Evolutionary conservation across 2,329 filamentous ascomycete genomes (phyloP).

Genomic region (Ascosphaera pollenicola): DNA sequence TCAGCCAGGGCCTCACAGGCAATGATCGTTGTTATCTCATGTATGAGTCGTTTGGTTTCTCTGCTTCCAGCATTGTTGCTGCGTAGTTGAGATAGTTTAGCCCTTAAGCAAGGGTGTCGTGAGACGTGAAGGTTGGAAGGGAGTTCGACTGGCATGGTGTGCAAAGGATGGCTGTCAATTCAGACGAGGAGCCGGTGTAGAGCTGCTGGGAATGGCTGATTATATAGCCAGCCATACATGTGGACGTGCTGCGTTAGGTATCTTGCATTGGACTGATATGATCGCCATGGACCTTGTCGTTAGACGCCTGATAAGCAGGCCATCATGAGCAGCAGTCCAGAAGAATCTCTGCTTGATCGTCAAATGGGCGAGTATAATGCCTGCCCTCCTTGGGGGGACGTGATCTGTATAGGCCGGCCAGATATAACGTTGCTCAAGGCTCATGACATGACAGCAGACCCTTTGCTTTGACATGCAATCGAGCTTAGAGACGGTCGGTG

Average conservation of each 20-base stretch:
- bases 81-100: constrained; percentile 77
- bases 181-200: neutral
- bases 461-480: too few species aligned
- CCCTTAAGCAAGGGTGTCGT: constrained; percentile 60
- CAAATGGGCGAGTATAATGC: too few species aligned
- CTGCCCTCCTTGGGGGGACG: too few species aligned
- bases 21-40: constrained; percentile 69
- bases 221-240: neutral
- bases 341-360: too few species aligned
- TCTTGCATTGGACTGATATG: neutral
- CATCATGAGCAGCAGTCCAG: too few species aligned
- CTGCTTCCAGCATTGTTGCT: constrained; percentile 45
- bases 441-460: too few species aligned
- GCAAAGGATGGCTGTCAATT: neutral
- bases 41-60: constrained; percentile 60
- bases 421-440: too few species aligned
- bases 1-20: constrained; percentile 58
- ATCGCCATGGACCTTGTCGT: neutral
- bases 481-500: too few species aligned
- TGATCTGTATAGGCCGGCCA: too few species aligned
- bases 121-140: constrained; percentile 50
- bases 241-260: too few species aligned
- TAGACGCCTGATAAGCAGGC: neutral
- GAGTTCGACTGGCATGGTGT: constrained; percentile 12
- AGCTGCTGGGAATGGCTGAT: neutral